Evolutionary conservation across 768 basidiomycete species (phyloP).

Genomic region (Suillus placidus): DNA sequence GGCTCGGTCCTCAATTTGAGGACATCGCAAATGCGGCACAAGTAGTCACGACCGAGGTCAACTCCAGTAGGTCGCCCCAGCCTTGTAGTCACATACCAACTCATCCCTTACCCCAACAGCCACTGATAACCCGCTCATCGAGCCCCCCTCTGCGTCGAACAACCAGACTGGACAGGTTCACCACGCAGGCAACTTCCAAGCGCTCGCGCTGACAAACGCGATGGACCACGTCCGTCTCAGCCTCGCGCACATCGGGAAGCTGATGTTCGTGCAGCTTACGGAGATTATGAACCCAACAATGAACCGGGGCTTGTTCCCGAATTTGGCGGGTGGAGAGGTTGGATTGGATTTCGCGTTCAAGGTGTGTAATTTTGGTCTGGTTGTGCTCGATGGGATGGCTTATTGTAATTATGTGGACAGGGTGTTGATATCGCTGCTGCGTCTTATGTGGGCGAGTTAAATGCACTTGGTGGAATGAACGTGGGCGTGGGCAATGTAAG

Average conservation of each 20-base stretch:
- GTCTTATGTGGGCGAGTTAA: constrained; percentile 81
- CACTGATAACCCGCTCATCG: constrained; percentile 86
- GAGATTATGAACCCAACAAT: constrained; percentile 59
- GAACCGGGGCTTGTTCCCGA: constrained; percentile 81
- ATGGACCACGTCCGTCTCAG: constrained; percentile 86
- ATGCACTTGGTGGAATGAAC: constrained; percentile 71
- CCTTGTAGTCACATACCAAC: background rate
- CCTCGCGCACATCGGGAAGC: constrained; percentile 70
- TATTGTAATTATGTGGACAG: constrained; percentile 12
- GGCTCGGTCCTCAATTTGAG: constrained; percentile 84
- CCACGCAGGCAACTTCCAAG: constrained; percentile 90
- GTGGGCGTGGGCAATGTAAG: constrained; percentile 85
- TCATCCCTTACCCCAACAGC: constrained; percentile 42
- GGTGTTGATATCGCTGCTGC: constrained; percentile 85
- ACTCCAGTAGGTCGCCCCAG: constrained; percentile 62
- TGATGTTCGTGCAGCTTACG: constrained; percentile 65
- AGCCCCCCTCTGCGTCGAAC: constrained; percentile 68
- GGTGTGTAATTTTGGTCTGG: constrained; percentile 8
- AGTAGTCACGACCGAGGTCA: constrained; percentile 74
- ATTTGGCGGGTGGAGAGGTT: constrained; percentile 76
- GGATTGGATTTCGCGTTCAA: constrained; percentile 84
- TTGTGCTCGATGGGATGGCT: background rate
- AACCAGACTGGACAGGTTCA: constrained; percentile 52
- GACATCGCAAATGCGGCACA: constrained; percentile 69
- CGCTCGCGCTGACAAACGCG: constrained; percentile 80